phyloP scores from a whole-genome alignment of 2,329 filamentous ascomycete species.

The Didymella glomerata region DNA sequence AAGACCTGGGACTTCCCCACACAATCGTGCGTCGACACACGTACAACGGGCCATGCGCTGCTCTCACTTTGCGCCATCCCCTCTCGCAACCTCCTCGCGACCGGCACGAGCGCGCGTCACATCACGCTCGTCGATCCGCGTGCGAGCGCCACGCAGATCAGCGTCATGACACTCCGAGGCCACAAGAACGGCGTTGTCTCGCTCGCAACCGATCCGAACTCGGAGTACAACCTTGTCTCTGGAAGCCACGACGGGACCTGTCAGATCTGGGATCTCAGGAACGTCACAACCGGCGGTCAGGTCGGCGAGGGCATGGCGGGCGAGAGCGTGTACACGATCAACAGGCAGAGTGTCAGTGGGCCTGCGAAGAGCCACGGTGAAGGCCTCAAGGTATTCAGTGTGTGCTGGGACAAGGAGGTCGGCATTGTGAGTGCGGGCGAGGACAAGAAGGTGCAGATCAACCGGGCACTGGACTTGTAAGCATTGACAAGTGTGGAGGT shows the following conservation, averaged over 20 bases:
- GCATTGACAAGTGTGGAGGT: not conserved
- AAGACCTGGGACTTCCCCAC: constrained; percentile 92
- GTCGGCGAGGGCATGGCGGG: constrained; percentile 61
- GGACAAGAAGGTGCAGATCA: constrained; percentile 94
- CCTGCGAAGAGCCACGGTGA: constrained; percentile 72
- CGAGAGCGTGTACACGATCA: constrained; percentile 79
- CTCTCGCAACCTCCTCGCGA: constrained; percentile 69
- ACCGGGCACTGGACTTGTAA: constrained; percentile 54
- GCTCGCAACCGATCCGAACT: constrained; percentile 69
- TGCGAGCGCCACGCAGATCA: constrained; percentile 75
- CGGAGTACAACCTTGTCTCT: constrained; percentile 83
- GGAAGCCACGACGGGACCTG: constrained; percentile 93
- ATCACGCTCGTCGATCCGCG: constrained; percentile 94
- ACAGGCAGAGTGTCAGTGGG: constrained; percentile 72
- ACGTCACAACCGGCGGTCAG: constrained; percentile 67
- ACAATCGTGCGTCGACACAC: constrained; percentile 76
- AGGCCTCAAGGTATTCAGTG: constrained; percentile 87
- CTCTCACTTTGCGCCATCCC: constrained; percentile 80
- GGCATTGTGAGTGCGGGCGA: constrained; percentile 93
- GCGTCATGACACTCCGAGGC: constrained; percentile 89
- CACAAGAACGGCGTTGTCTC: constrained; percentile 77
- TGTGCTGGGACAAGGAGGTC: constrained; percentile 84
- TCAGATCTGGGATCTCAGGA: constrained; percentile 91
- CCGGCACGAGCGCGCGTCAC: constrained; percentile 84
- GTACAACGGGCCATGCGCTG: constrained; percentile 84